These are phyloP conservation scores for Diaporthe australafricana DNA, from an alignment of 2,329 filamentous ascomycete genomes.

Conservation along the genomic window DNA sequence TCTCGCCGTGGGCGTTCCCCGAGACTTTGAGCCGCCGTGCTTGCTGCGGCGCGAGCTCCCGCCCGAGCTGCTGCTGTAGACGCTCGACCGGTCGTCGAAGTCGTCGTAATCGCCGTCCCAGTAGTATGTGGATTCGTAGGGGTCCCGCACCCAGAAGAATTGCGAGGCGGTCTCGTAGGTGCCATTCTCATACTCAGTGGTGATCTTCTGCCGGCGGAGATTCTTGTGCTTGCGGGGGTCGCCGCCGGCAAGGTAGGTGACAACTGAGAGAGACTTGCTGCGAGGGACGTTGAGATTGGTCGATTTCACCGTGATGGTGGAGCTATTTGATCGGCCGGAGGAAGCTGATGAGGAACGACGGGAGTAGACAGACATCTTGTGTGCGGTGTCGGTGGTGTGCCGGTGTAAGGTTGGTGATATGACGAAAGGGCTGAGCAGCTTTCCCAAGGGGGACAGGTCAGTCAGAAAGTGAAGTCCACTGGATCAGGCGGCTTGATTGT, in stretches of 20 bases:
- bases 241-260: constrained; percentile 38
- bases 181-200: constrained; percentile 35
- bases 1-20: background rate
- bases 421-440: background rate
- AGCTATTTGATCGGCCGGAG: constrained; percentile 30
- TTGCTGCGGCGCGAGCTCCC: constrained; percentile 31
- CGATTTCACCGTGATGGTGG: constrained; percentile 33
- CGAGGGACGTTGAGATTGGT: constrained; percentile 28
- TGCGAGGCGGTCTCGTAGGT: constrained; percentile 28
- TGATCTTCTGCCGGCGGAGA: constrained; percentile 35
- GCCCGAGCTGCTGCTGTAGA: constrained; percentile 27
- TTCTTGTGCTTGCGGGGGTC: constrained; percentile 37
- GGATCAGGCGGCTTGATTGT: background rate
- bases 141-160: constrained; percentile 36
- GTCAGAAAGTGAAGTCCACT: background rate
- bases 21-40: constrained; percentile 26
- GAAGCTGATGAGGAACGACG: constrained; percentile 36
- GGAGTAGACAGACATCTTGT: constrained; percentile 35
- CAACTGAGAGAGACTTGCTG: constrained; percentile 28
- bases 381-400: background rate
- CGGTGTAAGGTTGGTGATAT: background rate
- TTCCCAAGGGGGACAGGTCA: background rate
- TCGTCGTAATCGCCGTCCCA: constrained; percentile 29
- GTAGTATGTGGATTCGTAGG: constrained; percentile 34
- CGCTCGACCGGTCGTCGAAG: constrained; percentile 26